Percentiles rank a stretch among this genome's conserved stretches.
Evolutionary conservation across 2,329 filamentous ascomycete species (phyloP).

Genomic region (Diaporthe citri): DNA sequence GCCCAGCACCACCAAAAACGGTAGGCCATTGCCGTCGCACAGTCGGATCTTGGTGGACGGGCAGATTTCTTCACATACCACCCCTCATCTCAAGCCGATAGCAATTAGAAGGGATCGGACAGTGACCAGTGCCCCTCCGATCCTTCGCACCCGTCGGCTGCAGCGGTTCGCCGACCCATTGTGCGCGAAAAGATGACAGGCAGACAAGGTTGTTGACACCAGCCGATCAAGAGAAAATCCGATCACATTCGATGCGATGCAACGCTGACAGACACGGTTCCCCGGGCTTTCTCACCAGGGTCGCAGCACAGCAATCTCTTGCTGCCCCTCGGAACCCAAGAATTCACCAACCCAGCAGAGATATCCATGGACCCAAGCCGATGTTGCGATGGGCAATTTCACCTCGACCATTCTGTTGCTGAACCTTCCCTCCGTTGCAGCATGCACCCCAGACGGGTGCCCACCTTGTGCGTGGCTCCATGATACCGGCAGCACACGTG

Average conservation of each 20-base stretch:
- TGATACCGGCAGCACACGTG: constrained; percentile 22
- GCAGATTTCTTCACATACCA: constrained; percentile 1
- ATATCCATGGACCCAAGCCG: neutral
- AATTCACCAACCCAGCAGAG: neutral
- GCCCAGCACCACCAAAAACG: neutral
- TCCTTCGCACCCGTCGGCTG: constrained; percentile 25
- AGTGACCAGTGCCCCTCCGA: constrained; percentile 16
- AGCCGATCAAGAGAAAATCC: constrained; percentile 21
- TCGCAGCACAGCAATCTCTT: constrained; percentile 5
- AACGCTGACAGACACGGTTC: constrained; percentile 10
- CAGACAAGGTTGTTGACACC: constrained; percentile 21
- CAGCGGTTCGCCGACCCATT: neutral
- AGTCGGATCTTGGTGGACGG: neutral
- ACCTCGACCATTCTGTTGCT: constrained; percentile 5
- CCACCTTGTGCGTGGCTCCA: neutral
- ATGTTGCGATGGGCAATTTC: constrained; percentile 30
- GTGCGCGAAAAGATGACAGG: constrained; percentile 11
- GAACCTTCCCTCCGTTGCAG: constrained; percentile 22
- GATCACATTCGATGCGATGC: constrained; percentile 23
- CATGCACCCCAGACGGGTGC: constrained; percentile 20
- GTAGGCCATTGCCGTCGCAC: neutral
- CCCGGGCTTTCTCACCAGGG: constrained; percentile 1
- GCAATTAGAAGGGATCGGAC: neutral
- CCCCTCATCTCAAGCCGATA: neutral
- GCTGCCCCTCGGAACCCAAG: constrained; percentile 19